Base-by-base conservation (phyloP, 176 grass and related monocot species). In the Paspalum vaginatum region DNA sequence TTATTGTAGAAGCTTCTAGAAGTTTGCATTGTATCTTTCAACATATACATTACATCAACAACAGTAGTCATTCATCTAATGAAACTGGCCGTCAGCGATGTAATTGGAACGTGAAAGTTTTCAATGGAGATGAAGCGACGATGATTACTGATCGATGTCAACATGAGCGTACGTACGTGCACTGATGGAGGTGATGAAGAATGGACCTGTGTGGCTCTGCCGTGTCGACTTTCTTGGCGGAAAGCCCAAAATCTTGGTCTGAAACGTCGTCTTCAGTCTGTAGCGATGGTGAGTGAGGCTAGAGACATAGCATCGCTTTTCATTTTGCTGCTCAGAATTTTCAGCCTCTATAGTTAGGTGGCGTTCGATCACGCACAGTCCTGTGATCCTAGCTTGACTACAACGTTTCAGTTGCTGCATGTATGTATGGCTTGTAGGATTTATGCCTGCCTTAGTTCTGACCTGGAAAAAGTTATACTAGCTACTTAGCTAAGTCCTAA, bases 261-360 rank as follows among this genome's bases (percentile, higher is more conserved):
- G 37, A 60, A 37, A 60, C 58, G 73, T 77, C 82, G 42, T 42
- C 15, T 70, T 84, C 72, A 25, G 72, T 22, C 53, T 37, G 51
- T 77, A 43, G 45, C 17, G 52, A 77, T 59, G 52, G 42, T 47
- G 46, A 83, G 38, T 18, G 40, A 32, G 51, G 22, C 26, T 73
- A 52, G 10, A 11, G 49, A 20, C 15, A 8, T 73, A 53, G 59
- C 38, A 10, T 43, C 63, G 12, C 41, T 22, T 83, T 81, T 83
- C 44, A 39, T 83, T 81, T 83, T 44, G 48, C 48, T 74, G 47
- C 80, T 65, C 47, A 74, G n/a, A 52, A 74, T 65, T 65, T 65
- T 45, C 80, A 55, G 58, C 80, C 4, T 55, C 13, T 27, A 64
- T 50, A 53, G 70, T 74, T 44, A 4, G 27, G 32, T 81, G 42